These are phyloP conservation scores for Magnusiomyces suaveolens DNA, from an alignment of 1,139 yeast species.

Conservation along the genomic window DNA sequence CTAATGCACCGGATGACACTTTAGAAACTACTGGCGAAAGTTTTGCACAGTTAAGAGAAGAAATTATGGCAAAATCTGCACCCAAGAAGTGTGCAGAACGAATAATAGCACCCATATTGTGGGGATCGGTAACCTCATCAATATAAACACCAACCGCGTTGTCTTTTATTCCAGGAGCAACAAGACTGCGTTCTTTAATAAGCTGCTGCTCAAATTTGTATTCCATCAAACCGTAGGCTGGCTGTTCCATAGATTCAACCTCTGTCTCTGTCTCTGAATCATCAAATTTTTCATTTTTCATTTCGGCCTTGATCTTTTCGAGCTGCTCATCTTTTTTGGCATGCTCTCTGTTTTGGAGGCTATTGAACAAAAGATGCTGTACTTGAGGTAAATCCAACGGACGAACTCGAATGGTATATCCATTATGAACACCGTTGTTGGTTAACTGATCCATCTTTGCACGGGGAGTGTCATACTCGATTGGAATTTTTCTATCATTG, in stretches of 20 bases:
- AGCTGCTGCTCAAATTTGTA: not conserved
- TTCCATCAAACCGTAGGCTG: not conserved
- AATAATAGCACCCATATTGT: constrained; percentile 78
- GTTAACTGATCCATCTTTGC: constrained; percentile 53
- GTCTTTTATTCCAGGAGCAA: constrained; percentile 24
- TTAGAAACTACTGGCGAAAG: constrained; percentile 71
- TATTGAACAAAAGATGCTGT: constrained; percentile 15
- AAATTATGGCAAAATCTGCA: constrained; percentile 66
- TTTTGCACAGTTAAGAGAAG: constrained; percentile 63
- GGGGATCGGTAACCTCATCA: constrained; percentile 84
- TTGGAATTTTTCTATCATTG: constrained; percentile 37
- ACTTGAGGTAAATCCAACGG: constrained; percentile 44
- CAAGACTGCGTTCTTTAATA: constrained; percentile 1
- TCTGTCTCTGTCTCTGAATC: not conserved
- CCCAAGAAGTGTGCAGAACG: constrained; percentile 80
- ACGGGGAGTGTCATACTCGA: constrained; percentile 40
- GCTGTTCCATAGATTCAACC: not conserved
- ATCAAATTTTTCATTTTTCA: not conserved
- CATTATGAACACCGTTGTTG: constrained; percentile 71
- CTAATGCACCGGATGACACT: constrained; percentile 75
- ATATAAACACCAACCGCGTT: constrained; percentile 66
- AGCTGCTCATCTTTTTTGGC: not conserved
- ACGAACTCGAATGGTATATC: constrained; percentile 61
- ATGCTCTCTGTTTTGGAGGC: not conserved
- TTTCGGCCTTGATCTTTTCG: not conserved